phyloP scores from a whole-genome alignment of 202 grass and related monocot species.

The Brachypodium distachyon region DNA sequence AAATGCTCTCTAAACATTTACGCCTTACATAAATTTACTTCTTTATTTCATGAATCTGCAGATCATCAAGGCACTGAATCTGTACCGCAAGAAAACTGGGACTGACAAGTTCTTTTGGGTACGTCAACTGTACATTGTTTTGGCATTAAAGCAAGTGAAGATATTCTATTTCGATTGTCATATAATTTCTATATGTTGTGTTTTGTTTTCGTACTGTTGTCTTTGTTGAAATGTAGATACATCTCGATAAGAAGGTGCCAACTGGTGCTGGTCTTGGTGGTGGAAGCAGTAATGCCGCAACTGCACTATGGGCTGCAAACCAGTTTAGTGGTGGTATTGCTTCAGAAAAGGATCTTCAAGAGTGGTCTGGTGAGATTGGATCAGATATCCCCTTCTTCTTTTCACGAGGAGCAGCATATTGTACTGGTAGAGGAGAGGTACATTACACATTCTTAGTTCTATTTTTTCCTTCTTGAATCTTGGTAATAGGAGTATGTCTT shows the following conservation, averaged over 20 bases:
- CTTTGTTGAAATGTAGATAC: conserved; percentile 46
- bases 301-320: conserved; percentile 95
- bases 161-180: conserved; percentile 2
- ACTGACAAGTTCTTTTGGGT: conserved; percentile 96
- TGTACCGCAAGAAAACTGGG: conserved; percentile 94
- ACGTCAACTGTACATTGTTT: conserved; percentile 16
- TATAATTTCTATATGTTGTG: background rate
- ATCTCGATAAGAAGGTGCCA: conserved; percentile 97
- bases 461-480: background rate
- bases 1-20: conserved; percentile 9
- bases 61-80: conserved; percentile 95
- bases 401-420: conserved; percentile 86
- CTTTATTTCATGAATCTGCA: conserved; percentile 34
- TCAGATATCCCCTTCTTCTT: conserved; percentile 98
- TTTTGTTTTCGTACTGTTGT: conserved; percentile 10
- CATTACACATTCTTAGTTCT: background rate
- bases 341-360: conserved; percentile 90
- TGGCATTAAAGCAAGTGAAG: background rate
- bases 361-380: conserved; percentile 97
- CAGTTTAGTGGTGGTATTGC: conserved; percentile 90
- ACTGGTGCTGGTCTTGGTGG: conserved; percentile 99
- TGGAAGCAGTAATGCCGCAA: conserved; percentile 97
- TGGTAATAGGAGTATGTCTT: background rate
- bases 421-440: conserved; percentile 96
- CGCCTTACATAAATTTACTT: background rate